A percentile compares a stretch with the other conserved stretches of the same genome.
Conservation (phyloP, 805 yeast genomes). For the Saturnispora sekii region DNA sequence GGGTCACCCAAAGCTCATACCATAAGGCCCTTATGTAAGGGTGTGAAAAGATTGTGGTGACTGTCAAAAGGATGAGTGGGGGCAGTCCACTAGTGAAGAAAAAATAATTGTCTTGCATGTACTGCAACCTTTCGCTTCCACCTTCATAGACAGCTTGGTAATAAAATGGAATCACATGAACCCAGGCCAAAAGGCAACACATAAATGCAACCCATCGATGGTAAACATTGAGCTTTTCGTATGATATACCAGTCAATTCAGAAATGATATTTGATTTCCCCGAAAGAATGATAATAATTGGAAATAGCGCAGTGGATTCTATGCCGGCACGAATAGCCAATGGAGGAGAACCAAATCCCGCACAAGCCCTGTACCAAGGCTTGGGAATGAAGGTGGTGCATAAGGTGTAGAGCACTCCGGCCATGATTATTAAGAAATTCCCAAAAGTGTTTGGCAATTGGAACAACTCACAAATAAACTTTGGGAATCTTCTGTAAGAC, state of each 20-base stretch:
- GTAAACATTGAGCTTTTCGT: conserved; percentile 42
- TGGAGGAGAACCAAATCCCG: conserved; percentile 50
- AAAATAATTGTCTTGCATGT: conserved; percentile 17
- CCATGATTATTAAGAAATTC: conserved; percentile 25
- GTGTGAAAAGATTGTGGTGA: conserved; percentile 35
- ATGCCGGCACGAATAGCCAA: conserved; percentile 44
- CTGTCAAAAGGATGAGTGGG: conserved; percentile 34
- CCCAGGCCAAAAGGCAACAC: conserved; percentile 33
- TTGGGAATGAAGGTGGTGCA: conserved; percentile 34
- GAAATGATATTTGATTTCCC: conserved; percentile 46
- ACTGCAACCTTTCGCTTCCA: conserved; percentile 26
- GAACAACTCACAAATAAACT: conserved; percentile 24
- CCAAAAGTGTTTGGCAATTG: conserved; percentile 32
- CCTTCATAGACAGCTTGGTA: conserved; percentile 40
- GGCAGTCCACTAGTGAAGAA: conserved; percentile 35
- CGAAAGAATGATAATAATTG: conserved; percentile 39
- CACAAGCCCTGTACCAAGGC: conserved; percentile 41
- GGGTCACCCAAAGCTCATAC: conserved; percentile 41
- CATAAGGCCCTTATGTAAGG: conserved; percentile 30
- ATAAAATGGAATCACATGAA: conserved; percentile 44
- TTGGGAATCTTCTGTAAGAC: conserved; percentile 27
- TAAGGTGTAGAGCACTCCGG: conserved; percentile 27
- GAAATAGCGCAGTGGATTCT: conserved; percentile 40
- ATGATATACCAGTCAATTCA: conserved; percentile 41
- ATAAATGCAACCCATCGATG: conserved; percentile 41